These are phyloP conservation scores for Ichthyophthirius multifiliis DNA, from an alignment of 169 alveolate species.

Conservation along the genomic window DNA sequence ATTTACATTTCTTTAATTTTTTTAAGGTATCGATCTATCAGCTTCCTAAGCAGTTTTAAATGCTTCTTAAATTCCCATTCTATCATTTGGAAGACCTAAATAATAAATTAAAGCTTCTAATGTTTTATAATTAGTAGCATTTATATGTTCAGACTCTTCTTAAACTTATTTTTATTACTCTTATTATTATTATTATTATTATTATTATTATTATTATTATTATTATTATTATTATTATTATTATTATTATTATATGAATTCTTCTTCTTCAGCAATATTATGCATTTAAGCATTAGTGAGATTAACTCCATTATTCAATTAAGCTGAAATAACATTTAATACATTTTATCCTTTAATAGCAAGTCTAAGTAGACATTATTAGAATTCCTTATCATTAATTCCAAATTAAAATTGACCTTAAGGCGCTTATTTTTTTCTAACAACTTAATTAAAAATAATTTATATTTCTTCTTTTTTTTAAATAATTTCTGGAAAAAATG, in stretches of 20 bases:
- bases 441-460: background rate
- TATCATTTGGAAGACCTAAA: constrained; percentile 41
- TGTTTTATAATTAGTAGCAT: constrained; percentile 16
- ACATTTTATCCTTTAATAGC: constrained; percentile 27
- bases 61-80: constrained; percentile 31
- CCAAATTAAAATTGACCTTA: background rate
- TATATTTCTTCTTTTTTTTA: background rate
- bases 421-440: background rate
- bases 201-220: too few relatives aligned
- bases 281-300: background rate
- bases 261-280: background rate
- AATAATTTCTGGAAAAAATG: constrained; percentile 28
- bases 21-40: constrained; percentile 12
- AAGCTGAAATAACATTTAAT: constrained; percentile 17
- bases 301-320: background rate
- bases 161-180: background rate
- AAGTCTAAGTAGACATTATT: constrained; percentile 19
- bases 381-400: constrained; percentile 9
- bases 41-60: constrained; percentile 28
- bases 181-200: too few relatives aligned
- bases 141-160: constrained; percentile 30
- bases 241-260: too few relatives aligned
- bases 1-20: too few relatives aligned
- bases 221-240: too few relatives aligned
- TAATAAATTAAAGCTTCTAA: constrained; percentile 27